Conservation (phyloP, 179 eudicot species). For the Camellia oleifera region DNA sequence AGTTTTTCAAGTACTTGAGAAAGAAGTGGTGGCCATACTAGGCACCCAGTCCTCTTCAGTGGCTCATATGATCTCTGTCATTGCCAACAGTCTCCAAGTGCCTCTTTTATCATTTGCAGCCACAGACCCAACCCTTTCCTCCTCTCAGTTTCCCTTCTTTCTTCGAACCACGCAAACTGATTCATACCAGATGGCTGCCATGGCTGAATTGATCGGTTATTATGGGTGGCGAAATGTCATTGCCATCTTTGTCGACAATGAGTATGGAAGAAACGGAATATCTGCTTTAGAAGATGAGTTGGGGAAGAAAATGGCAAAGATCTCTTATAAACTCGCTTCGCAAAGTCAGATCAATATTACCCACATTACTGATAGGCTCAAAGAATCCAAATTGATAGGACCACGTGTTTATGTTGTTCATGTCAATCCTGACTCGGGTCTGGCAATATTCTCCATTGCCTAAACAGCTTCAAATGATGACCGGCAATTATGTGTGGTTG, state of each 20-base stretch:
- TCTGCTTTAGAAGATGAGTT: conserved; percentile 24
- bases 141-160: conserved; percentile 26
- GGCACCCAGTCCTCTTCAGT: conserved; percentile 34
- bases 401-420: conserved; percentile 25
- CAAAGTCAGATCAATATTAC: not conserved
- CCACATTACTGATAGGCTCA: conserved; percentile 16
- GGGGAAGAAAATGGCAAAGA: conserved; percentile 14
- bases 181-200: conserved; percentile 31
- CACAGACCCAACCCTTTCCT: conserved; percentile 28
- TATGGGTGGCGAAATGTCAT: conserved; percentile 27
- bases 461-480: conserved; percentile 25
- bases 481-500: conserved; percentile 29
- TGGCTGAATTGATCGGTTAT: conserved; percentile 20
- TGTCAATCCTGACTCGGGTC: conserved; percentile 17
- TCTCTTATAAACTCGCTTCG: conserved; percentile 24
- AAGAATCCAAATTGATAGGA: conserved; percentile 14
- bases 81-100: conserved; percentile 28
- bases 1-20: conserved; percentile 20
- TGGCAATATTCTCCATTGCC: conserved; percentile 20
- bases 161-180: conserved; percentile 29
- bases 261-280: conserved; percentile 30
- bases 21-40: conserved; percentile 10
- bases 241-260: conserved; percentile 26
- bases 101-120: conserved; percentile 34
- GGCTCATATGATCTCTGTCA: conserved; percentile 21